These are phyloP conservation scores for Phanerochaete carnosa DNA, from an alignment of 768 basidiomycete species.

Conservation along the genomic window DNA sequence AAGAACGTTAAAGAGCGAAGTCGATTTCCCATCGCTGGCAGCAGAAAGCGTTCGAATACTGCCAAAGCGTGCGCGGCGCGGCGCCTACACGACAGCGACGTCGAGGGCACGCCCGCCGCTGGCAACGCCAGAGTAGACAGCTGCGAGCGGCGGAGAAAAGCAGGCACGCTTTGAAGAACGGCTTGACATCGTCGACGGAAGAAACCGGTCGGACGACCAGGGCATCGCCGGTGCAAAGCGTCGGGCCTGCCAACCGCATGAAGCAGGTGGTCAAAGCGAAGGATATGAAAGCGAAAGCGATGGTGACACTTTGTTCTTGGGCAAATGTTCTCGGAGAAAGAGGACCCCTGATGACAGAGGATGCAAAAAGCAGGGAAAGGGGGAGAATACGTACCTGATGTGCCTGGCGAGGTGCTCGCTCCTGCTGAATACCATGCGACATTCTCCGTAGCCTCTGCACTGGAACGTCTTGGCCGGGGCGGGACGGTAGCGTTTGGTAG, in stretches of 20 bases:
- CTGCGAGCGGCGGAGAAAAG: too few relatives aligned
- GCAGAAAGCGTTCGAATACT: neutral
- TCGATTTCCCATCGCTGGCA: neutral
- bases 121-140: too few relatives aligned
- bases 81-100: neutral
- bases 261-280: too few relatives aligned
- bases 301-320: too few relatives aligned
- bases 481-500: slow-evolving; percentile 67
- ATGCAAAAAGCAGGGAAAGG: slow-evolving; percentile 16
- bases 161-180: neutral
- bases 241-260: neutral
- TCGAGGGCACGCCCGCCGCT: too few relatives aligned
- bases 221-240: neutral
- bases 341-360: slow-evolving; percentile 12
- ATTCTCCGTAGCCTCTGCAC: slow-evolving; percentile 92
- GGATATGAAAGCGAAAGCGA: neutral
- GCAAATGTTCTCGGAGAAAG: neutral
- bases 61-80: neutral
- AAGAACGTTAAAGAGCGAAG: too few relatives aligned
- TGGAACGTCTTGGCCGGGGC: slow-evolving; percentile 93
- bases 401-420: slow-evolving; percentile 96
- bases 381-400: slow-evolving; percentile 64
- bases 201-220: neutral
- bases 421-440: slow-evolving; percentile 94
- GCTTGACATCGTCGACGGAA: neutral